phyloP scores from a whole-genome alignment of 2,329 filamentous ascomycete genomes.

The Calycina herbarum region DNA sequence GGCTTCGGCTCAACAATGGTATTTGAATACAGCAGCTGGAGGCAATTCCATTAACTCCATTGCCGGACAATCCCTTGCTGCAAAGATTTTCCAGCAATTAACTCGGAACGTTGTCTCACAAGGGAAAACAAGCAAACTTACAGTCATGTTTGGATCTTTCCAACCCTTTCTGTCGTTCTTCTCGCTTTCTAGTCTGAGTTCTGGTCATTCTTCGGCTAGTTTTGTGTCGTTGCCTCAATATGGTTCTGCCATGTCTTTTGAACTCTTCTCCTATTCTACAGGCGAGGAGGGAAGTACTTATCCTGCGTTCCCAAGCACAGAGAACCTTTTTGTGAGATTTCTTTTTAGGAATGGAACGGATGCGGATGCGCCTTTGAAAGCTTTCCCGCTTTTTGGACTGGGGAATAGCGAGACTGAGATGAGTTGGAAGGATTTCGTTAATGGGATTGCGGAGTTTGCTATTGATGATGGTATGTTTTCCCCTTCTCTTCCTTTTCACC shows the following conservation, averaged over 20 bases:
- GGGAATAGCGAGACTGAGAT: conserved; percentile 33
- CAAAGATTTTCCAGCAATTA: conserved; percentile 46
- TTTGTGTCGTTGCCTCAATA: conserved; percentile 59
- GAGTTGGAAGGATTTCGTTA: conserved; percentile 33
- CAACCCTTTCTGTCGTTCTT: conserved; percentile 59
- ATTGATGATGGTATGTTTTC: conserved; percentile 13
- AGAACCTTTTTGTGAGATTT: conserved; percentile 55
- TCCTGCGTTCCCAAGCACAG: conserved; percentile 19
- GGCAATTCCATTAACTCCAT: conserved; percentile 48
- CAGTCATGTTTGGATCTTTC: conserved; percentile 54
- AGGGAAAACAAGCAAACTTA: conserved; percentile 48
- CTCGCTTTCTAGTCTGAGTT: conserved; percentile 46
- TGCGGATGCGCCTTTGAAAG: conserved; percentile 36
- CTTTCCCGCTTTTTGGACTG: conserved; percentile 37
- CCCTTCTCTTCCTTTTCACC: neutral
- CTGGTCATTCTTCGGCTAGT: conserved; percentile 47
- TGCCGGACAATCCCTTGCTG: conserved; percentile 53
- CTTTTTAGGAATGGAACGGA: conserved; percentile 51
- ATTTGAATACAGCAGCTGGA: conserved; percentile 60
- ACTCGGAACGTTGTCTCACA: conserved; percentile 43
- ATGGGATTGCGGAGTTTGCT: conserved; percentile 28
- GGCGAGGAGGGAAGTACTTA: conserved; percentile 36
- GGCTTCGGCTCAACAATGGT: conserved; percentile 67
- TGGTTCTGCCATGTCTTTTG: conserved; percentile 71
- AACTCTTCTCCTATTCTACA: conserved; percentile 52